phyloP scores from a whole-genome alignment of 2,329 filamentous ascomycete genomes.

The Albophoma yamanashiensis region DNA sequence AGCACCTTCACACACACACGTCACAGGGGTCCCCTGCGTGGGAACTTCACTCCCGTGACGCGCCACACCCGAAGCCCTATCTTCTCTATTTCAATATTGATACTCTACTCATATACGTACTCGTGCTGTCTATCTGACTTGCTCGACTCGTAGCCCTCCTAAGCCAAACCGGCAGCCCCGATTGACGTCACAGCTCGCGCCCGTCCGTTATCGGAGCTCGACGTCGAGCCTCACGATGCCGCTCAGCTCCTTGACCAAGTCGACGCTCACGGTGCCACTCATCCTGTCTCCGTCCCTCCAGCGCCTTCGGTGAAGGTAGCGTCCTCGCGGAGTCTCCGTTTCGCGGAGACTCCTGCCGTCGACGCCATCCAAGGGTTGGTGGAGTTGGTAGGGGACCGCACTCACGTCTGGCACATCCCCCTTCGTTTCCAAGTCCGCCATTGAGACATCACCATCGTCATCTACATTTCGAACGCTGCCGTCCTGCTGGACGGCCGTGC shows the following conservation, averaged over 20 bases:
- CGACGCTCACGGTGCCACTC: constrained; percentile 14
- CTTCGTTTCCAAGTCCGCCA: constrained; percentile 9
- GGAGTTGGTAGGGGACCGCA: constrained; percentile 2
- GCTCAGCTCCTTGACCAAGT: constrained; percentile 23
- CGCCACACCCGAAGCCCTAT: background rate
- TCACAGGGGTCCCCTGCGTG: background rate
- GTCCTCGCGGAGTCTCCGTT: constrained; percentile 2
- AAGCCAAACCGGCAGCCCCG: background rate
- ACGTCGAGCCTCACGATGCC: constrained; percentile 26
- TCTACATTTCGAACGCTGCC: constrained; percentile 21
- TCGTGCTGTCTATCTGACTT: background rate
- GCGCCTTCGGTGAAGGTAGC: constrained; percentile 1
- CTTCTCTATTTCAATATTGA: background rate
- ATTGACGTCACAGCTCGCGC: background rate
- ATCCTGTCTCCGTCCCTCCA: constrained; percentile 4
- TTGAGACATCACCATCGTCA: constrained; percentile 16
- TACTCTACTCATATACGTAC: background rate
- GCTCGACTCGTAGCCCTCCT: background rate
- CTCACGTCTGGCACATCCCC: background rate
- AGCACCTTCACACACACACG: too few relatives aligned
- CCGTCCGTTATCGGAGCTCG: constrained; percentile 15
- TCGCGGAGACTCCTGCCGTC: constrained; percentile 4
- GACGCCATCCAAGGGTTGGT: constrained; percentile 5
- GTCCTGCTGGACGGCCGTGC: constrained; percentile 15
- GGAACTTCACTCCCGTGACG: background rate